These are phyloP conservation scores for Ophiognomonia clavigignenti-juglandacearum DNA, from an alignment of 2,329 filamentous ascomycete species.

Conservation along the genomic window DNA sequence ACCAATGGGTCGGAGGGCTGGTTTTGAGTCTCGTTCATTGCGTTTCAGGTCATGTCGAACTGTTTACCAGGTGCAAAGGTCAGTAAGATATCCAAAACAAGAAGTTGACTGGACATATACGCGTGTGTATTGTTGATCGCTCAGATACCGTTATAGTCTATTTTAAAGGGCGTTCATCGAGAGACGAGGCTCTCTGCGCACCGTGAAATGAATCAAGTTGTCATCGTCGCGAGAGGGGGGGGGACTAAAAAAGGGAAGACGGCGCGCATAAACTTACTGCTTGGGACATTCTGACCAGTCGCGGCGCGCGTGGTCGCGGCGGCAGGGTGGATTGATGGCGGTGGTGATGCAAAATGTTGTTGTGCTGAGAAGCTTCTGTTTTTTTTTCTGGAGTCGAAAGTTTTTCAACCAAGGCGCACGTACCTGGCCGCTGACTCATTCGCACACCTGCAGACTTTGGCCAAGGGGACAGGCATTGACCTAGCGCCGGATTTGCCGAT, in stretches of 20 bases:
- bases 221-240: slow-evolving; percentile 52
- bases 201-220: slow-evolving; percentile 42
- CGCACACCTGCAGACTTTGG: too few relatives aligned
- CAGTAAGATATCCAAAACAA: slow-evolving; percentile 12
- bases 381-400: too few relatives aligned
- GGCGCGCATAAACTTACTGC: slow-evolving; percentile 19
- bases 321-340: not conserved
- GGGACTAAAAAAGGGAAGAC: not conserved
- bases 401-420: too few relatives aligned
- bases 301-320: too few relatives aligned
- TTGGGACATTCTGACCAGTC: slow-evolving; percentile 20
- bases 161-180: slow-evolving; percentile 57
- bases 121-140: slow-evolving; percentile 32
- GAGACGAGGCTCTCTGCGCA: slow-evolving; percentile 57
- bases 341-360: not conserved
- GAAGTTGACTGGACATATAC: slow-evolving; percentile 3
- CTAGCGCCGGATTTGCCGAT: too few relatives aligned
- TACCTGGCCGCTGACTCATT: too few relatives aligned
- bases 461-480: too few relatives aligned
- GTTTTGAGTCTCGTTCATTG: slow-evolving; percentile 37
- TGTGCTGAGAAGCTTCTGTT: too few relatives aligned
- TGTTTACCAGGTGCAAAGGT: slow-evolving; percentile 19
- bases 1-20: slow-evolving; percentile 5
- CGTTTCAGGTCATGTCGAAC: slow-evolving; percentile 42
- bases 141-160: slow-evolving; percentile 99